phyloP scores from a whole-genome alignment of 805 yeast genomes.

The Pichia ethanolica region DNA sequence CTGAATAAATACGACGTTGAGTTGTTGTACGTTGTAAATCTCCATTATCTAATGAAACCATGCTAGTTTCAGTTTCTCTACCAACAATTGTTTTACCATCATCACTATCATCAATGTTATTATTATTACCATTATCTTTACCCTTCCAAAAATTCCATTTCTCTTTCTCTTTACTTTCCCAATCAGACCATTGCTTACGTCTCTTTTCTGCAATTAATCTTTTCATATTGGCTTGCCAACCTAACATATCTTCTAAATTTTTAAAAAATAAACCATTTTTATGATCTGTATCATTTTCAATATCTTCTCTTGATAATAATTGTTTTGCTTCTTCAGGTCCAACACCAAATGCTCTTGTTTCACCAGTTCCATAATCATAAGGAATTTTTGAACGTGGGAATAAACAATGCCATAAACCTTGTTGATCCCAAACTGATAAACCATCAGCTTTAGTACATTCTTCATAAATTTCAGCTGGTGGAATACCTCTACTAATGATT shows the following conservation, averaged over 20 bases:
- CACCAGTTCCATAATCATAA: slow-evolving; percentile 2
- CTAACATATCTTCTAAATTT: slow-evolving; percentile 55
- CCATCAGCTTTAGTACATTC: slow-evolving; percentile 64
- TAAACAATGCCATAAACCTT: slow-evolving; percentile 87
- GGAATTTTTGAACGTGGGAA: slow-evolving; percentile 49
- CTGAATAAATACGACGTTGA: slow-evolving; percentile 3
- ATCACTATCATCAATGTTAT: not conserved
- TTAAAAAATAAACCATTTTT: slow-evolving; percentile 58
- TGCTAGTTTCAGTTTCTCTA: slow-evolving; percentile 30
- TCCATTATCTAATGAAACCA: slow-evolving; percentile 35
- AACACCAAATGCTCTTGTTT: slow-evolving; percentile 4
- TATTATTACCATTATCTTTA: not conserved
- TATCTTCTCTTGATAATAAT: slow-evolving; percentile 51
- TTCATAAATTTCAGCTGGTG: slow-evolving; percentile 42
- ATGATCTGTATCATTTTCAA: slow-evolving; percentile 31
- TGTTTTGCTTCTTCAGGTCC: not conserved
- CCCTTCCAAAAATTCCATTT: slow-evolving; percentile 19
- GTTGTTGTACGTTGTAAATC: slow-evolving; percentile 29
- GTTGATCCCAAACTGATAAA: slow-evolving; percentile 67
- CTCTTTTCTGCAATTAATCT: slow-evolving; percentile 36
- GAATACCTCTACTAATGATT: slow-evolving; percentile 22
- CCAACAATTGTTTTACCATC: slow-evolving; percentile 27
- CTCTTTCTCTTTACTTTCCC: slow-evolving; percentile 18
- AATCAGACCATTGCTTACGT: slow-evolving; percentile 17
- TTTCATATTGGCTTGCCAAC: slow-evolving; percentile 57